Evolutionary conservation across 495 filamentous ascomycete genomes (phyloP).

Genomic region (Annulohypoxylon moriforme): DNA sequence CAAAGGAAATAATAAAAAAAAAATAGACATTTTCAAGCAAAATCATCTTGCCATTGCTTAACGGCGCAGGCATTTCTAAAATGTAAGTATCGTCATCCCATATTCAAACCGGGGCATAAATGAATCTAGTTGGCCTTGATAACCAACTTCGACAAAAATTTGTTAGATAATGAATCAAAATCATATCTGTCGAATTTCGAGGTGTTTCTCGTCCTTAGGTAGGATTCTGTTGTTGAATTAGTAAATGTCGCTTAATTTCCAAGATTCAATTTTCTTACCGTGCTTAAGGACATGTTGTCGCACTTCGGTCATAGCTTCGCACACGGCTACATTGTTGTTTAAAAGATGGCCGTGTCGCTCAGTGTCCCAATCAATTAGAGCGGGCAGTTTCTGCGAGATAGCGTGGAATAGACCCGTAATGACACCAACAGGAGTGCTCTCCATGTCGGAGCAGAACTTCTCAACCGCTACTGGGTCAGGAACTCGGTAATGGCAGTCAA

Average conservation of each 20-base stretch:
- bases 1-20: conserved; percentile 40
- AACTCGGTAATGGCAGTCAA: conserved; percentile 92
- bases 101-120: background rate
- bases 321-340: conserved; percentile 87
- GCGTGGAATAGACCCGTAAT: conserved; percentile 95
- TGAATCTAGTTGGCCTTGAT: conserved; percentile 81
- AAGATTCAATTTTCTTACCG: conserved; percentile 66
- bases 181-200: conserved; percentile 86
- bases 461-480: conserved; percentile 82
- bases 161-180: conserved; percentile 94
- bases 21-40: conserved; percentile 24
- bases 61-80: conserved; percentile 19
- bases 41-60: conserved; percentile 6
- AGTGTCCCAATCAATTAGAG: conserved; percentile 91
- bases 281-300: conserved; percentile 87
- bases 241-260: background rate
- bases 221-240: conserved; percentile 59
- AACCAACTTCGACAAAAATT: conserved; percentile 92
- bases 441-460: conserved; percentile 96
- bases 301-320: conserved; percentile 94
- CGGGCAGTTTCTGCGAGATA: conserved; percentile 92
- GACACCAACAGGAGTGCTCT: conserved; percentile 90
- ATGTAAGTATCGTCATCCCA: conserved; percentile 12
- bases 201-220: conserved; percentile 64
- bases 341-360: conserved; percentile 85